These are phyloP conservation scores for Pseudogymnoascus sp. DNA, from an alignment of 2,329 filamentous ascomycete genomes.

Conservation along the genomic window DNA sequence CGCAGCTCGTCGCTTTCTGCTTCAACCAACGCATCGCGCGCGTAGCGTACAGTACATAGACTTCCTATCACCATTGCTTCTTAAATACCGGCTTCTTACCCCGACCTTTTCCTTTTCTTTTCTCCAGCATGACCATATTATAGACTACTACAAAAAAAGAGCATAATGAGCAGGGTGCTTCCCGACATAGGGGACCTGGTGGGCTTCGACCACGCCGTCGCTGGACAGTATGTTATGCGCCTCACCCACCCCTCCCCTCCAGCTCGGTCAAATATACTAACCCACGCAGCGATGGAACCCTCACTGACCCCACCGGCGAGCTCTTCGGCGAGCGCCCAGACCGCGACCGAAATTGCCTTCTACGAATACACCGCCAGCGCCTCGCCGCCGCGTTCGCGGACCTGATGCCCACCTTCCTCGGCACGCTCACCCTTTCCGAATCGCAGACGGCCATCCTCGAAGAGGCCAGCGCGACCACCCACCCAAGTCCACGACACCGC, in stretches of 20 bases:
- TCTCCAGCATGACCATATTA: slow-evolving; percentile 28
- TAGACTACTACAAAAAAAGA: slow-evolving; percentile 23
- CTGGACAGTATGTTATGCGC: slow-evolving; percentile 65
- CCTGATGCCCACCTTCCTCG: slow-evolving; percentile 81
- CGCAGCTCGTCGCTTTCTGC: neutral
- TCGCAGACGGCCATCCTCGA: slow-evolving; percentile 43
- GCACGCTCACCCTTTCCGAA: slow-evolving; percentile 65
- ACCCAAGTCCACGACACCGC: slow-evolving; percentile 12
- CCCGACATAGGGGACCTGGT: slow-evolving; percentile 56
- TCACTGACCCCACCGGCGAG: slow-evolving; percentile 74
- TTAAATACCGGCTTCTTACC: neutral
- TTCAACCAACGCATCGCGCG: neutral
- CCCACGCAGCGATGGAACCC: slow-evolving; percentile 70
- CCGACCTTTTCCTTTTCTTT: slow-evolving; percentile 10
- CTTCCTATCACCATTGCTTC: slow-evolving; percentile 2
- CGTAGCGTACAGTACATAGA: slow-evolving; percentile 10
- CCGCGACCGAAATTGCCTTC: slow-evolving; percentile 75
- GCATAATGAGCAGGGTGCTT: slow-evolving; percentile 37
- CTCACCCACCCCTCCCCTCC: slow-evolving; percentile 11
- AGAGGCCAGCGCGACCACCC: slow-evolving; percentile 37
- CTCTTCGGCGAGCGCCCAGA: slow-evolving; percentile 96
- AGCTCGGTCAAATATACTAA: neutral
- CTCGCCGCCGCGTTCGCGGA: slow-evolving; percentile 68
- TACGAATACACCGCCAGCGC: slow-evolving; percentile 63
- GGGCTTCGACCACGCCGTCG: slow-evolving; percentile 69